phyloP scores from a whole-genome alignment of 2,329 filamentous ascomycete genomes.

The Ascochyta koolunga region DNA sequence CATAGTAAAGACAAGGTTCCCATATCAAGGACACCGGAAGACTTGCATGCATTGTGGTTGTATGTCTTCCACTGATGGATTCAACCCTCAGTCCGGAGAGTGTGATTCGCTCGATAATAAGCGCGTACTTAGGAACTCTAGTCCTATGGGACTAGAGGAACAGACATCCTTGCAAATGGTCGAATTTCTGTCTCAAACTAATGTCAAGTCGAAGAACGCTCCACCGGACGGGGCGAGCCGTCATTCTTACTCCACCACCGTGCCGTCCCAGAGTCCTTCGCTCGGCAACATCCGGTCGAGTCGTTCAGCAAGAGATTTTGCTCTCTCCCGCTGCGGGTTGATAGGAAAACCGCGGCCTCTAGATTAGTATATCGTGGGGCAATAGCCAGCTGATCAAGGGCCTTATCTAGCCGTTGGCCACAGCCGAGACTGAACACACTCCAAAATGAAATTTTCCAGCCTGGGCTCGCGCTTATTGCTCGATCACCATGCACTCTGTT shows the following conservation, averaged over 20 bases:
- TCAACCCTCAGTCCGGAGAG: conserved; percentile 20
- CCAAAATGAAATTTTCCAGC: not conserved
- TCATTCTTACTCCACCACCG: conserved; percentile 12
- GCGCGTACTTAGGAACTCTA: not conserved
- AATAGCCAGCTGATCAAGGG: conserved; percentile 1
- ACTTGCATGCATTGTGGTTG: conserved; percentile 12
- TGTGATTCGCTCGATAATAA: conserved; percentile 1
- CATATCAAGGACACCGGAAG: conserved; percentile 24
- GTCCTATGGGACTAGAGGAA: not conserved
- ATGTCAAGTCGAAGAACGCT: conserved; percentile 5
- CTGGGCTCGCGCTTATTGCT: too few species aligned
- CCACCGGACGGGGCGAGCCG: conserved; percentile 25
- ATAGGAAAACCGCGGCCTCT: not conserved
- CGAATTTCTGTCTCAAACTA: conserved; percentile 4
- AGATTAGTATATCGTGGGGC: not conserved
- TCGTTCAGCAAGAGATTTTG: not conserved
- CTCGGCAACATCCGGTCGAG: not conserved
- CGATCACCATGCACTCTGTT: not conserved
- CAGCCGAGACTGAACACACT: not conserved
- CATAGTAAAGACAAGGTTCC: not conserved
- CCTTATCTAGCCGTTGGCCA: not conserved
- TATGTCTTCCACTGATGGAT: conserved; percentile 12
- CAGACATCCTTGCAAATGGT: not conserved
- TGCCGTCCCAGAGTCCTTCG: conserved; percentile 13
- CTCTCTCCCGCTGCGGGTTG: not conserved